Evolutionary conservation across 345 rosid genomes (phyloP).

Genomic region (Aquilaria yunnanensis): DNA sequence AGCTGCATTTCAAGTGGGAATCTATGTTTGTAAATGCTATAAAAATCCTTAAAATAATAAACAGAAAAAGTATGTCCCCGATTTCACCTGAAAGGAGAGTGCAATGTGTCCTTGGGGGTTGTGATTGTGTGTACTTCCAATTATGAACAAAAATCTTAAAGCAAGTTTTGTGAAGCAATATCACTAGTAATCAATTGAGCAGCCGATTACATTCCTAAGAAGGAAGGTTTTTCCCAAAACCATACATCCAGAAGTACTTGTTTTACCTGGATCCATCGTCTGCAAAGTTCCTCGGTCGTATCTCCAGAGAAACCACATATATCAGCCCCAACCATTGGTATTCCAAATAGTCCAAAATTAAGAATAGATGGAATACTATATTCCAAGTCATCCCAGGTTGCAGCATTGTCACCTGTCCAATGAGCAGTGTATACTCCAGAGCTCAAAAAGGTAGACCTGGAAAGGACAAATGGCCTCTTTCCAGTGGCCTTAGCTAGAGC

Average conservation of each 20-base stretch:
- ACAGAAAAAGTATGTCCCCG: background rate
- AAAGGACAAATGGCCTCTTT: conserved; percentile 64
- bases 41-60: background rate
- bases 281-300: conserved; percentile 69
- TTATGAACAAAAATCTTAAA: no score
- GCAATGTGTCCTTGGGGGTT: background rate
- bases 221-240: no score
- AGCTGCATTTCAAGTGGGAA: conserved; percentile 31
- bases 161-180: no score
- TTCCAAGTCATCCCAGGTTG: conserved; percentile 63
- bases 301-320: conserved; percentile 54
- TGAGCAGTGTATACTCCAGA: conserved; percentile 77
- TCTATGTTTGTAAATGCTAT: background rate
- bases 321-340: conserved; percentile 87
- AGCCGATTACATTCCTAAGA: no score
- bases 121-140: background rate
- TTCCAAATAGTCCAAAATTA: conserved; percentile 66
- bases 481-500: conserved; percentile 39
- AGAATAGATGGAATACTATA: conserved; percentile 52
- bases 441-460: conserved; percentile 68
- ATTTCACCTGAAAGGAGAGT: background rate
- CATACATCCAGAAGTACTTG: background rate
- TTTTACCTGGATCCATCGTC: conserved; percentile 71
- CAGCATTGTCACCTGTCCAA: conserved; percentile 76
- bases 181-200: no score